These are phyloP conservation scores for Chaetoceros tenuissimus DNA, from an alignment of 108 stramenopile genomes.

Conservation along the genomic window DNA sequence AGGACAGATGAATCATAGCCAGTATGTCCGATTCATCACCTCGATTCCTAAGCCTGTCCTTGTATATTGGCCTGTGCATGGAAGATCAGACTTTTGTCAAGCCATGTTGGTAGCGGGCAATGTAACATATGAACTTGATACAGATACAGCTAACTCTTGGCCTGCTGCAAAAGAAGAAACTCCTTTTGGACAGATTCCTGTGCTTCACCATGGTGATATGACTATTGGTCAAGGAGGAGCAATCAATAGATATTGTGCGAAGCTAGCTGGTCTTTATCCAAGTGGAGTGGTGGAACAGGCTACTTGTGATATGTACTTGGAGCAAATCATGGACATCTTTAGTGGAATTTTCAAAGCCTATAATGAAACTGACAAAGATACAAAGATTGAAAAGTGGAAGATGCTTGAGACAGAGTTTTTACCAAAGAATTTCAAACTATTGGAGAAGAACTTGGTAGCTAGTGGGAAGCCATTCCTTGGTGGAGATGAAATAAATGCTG, in stretches of 20 bases:
- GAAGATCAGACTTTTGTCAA: conserved; percentile 1
- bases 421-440: neutral
- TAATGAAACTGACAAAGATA: neutral
- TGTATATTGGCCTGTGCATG: conserved; percentile 5
- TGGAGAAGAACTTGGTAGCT: neutral
- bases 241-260: conserved; percentile 1
- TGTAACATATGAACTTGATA: neutral
- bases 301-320: conserved; percentile 2
- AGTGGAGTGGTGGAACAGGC: neutral
- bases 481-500: conserved; percentile 3
- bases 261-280: conserved; percentile 1
- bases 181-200: conserved; percentile 2
- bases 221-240: conserved; percentile 2
- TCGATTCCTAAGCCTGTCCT: conserved; percentile 4
- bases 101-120: neutral
- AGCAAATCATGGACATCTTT: conserved; percentile 4
- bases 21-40: too few species aligned
- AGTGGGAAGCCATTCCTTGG: neutral
- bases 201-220: conserved; percentile 3
- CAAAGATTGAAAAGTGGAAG: neutral
- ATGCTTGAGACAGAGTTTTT: neutral
- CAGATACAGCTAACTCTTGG: neutral
- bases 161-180: neutral
- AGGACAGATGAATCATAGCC: too few species aligned
- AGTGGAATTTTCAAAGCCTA: neutral